Percentiles rank a stretch among this genome's conserved stretches.
These are phyloP conservation scores for Pseudogymnoascus pannorum DNA, from an alignment of 2,329 filamentous ascomycete species.

Conservation along the genomic window DNA sequence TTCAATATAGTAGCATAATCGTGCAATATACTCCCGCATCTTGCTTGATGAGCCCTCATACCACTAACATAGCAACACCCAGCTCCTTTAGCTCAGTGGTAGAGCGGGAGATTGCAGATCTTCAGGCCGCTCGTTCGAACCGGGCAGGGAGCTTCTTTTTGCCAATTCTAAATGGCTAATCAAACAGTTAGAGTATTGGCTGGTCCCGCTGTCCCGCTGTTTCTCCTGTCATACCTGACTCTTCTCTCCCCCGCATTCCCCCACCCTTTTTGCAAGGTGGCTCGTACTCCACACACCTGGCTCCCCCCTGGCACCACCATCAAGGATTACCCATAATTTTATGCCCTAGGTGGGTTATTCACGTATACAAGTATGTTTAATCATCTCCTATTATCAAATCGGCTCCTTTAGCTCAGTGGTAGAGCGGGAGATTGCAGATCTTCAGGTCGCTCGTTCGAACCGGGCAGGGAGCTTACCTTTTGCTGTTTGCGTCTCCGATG, in stretches of 20 bases:
- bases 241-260: conserved; percentile 4
- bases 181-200: background rate
- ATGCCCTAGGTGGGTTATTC: background rate
- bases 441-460: conserved; percentile 12
- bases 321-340: background rate
- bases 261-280: conserved; percentile 4
- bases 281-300: background rate
- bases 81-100: conserved; percentile 13
- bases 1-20: background rate
- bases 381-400: background rate
- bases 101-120: conserved; percentile 13
- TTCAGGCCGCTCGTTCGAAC: conserved; percentile 12
- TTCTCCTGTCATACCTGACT: background rate
- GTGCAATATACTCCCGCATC: background rate
- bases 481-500: background rate
- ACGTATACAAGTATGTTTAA: background rate
- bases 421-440: conserved; percentile 13
- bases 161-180: background rate
- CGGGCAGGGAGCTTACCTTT: conserved; percentile 10
- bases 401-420: conserved; percentile 13
- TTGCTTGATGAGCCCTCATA: background rate
- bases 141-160: conserved; percentile 11
- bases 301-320: background rate
- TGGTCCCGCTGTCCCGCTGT: background rate
- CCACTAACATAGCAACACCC: background rate